Conservation (phyloP, 164 flowering plant genomes). For the Vitis cinerea region DNA sequence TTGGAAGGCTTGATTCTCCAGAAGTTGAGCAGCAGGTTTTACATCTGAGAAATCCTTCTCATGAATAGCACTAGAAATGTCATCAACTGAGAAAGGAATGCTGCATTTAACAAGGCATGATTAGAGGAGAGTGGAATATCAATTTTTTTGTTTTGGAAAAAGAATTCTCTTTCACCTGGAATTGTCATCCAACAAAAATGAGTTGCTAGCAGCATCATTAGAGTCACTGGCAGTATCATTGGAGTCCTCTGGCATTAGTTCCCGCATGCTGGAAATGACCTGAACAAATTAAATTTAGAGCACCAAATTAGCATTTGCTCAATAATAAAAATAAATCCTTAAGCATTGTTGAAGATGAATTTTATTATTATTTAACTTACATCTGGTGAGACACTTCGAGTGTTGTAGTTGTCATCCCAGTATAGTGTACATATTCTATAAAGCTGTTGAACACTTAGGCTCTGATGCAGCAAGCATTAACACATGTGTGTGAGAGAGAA, state of each 20-base stretch:
- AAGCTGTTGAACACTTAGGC: slow-evolving; percentile 72
- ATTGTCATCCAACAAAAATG: slow-evolving; percentile 81
- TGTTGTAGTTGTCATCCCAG: slow-evolving; percentile 65
- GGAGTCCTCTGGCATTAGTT: slow-evolving; percentile 55
- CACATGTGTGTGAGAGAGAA: slow-evolving; percentile 2
- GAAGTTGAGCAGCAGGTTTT: slow-evolving; percentile 64
- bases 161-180: slow-evolving; percentile 49
- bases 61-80: slow-evolving; percentile 47
- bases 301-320: neutral
- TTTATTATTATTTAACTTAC: slow-evolving; percentile 31
- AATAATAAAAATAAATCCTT: neutral
- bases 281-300: slow-evolving; percentile 23
- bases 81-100: slow-evolving; percentile 86
- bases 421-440: slow-evolving; percentile 77
- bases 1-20: slow-evolving; percentile 73
- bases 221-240: slow-evolving; percentile 52
- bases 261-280: slow-evolving; percentile 82
- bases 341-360: neutral
- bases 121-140: slow-evolving; percentile 3
- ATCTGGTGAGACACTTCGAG: slow-evolving; percentile 57
- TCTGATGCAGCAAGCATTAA: slow-evolving; percentile 34
- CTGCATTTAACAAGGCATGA: slow-evolving; percentile 39
- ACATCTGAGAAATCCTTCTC: slow-evolving; percentile 62
- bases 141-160: neutral
- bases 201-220: slow-evolving; percentile 42